Conservation (phyloP, 257 asterid species). For the Gynochthodes officinalis region DNA sequence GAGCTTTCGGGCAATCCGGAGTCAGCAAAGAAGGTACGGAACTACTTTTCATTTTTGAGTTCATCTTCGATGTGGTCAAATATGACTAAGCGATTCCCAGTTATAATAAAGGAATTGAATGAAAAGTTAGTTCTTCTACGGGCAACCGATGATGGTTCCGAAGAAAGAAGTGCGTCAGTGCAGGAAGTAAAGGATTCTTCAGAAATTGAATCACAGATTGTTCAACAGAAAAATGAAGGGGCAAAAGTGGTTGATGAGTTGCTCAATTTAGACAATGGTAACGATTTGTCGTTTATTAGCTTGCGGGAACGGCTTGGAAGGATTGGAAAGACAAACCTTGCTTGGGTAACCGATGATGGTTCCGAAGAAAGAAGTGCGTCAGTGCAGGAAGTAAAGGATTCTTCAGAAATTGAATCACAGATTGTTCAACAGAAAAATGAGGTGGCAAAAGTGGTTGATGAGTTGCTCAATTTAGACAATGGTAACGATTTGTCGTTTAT, state of each 20-base stretch:
- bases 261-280: background rate
- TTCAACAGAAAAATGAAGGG: background rate
- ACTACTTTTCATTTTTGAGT: background rate
- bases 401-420: background rate
- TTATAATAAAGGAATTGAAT: background rate
- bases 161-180: background rate
- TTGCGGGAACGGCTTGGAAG: constrained; percentile 19
- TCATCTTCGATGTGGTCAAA: background rate
- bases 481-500: background rate
- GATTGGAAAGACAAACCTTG: background rate
- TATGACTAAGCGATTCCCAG: background rate
- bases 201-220: background rate
- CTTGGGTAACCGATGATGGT: background rate
- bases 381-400: background rate
- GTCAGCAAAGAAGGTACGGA: constrained; percentile 1
- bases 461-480: background rate
- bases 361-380: background rate
- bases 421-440: background rate
- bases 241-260: background rate
- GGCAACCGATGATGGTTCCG: background rate
- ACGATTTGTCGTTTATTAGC: background rate
- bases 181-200: background rate
- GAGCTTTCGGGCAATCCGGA: background rate
- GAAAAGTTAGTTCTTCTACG: background rate
- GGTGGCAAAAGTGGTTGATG: background rate